These are phyloP conservation scores for Blumeriella jaapii DNA, from an alignment of 2,329 filamentous ascomycete genomes.

Conservation along the genomic window DNA sequence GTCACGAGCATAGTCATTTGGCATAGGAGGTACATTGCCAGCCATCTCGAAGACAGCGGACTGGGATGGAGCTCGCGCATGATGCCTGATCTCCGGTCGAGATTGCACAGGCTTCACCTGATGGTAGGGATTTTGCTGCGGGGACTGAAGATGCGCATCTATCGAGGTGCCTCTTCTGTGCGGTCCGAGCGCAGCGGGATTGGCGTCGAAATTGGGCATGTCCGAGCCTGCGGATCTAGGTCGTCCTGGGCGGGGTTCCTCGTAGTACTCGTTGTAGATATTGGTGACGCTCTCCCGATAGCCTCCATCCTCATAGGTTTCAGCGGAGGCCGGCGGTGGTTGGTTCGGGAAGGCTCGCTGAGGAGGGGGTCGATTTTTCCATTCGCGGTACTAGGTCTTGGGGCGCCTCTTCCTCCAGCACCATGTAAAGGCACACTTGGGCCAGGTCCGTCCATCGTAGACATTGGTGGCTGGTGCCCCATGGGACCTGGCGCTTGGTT, in stretches of 20 bases:
- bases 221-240: slow-evolving; percentile 18
- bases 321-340: slow-evolving; percentile 15
- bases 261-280: slow-evolving; percentile 45
- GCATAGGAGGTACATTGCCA: slow-evolving; percentile 45
- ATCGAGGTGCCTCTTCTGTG: slow-evolving; percentile 21
- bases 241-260: slow-evolving; percentile 21
- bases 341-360: slow-evolving; percentile 40
- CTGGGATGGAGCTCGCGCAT: slow-evolving; percentile 42
- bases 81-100: slow-evolving; percentile 48
- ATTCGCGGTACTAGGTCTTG: slow-evolving; percentile 43
- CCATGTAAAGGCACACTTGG: too few relatives aligned
- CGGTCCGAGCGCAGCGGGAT: slow-evolving; percentile 7
- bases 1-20: slow-evolving; percentile 28
- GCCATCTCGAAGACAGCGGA: slow-evolving; percentile 66
- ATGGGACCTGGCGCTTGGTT: slow-evolving; percentile 34
- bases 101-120: too few relatives aligned
- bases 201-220: slow-evolving; percentile 25
- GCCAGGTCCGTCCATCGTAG: too few relatives aligned
- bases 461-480: slow-evolving; percentile 18
- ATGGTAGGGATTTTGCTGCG: slow-evolving; percentile 29
- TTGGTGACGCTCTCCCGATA: slow-evolving; percentile 35
- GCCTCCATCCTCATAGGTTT: too few relatives aligned
- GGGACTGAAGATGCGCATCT: slow-evolving; percentile 22
- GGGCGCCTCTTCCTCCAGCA: too few relatives aligned
- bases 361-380: slow-evolving; percentile 40